Evolutionary conservation across 1,284 basidiomycete genomes (phyloP), one percentile per base, ranked within the genome.

Genomic region (Moesziomyces aphidis): DNA sequence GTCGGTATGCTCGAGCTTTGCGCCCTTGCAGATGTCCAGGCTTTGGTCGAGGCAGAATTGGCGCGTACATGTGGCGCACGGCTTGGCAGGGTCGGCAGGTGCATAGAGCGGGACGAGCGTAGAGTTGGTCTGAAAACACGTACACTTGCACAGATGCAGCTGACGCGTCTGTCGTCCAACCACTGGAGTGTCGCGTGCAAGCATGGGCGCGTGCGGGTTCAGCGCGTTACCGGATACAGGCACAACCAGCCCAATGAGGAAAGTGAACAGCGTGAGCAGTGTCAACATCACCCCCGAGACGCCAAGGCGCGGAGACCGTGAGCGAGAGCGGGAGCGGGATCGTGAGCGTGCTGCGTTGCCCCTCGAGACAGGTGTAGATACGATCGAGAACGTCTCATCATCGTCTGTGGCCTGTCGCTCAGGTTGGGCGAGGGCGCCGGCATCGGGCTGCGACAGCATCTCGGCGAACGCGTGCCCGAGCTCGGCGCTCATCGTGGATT

Each of bases 111-210:
- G 83, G 0, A 85, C 76, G 26, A 85, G 70, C 2, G 84, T 84
- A 7, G 81, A 81, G 54, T 85, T 85, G 50, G 81, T 83, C 31
- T 70, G 65, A 70, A 84, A 85, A 53, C 84, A 85, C 22, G 82
- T 85, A 70, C 83, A 85, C 47, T 83, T 83, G 80, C 83, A 85
- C 22, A 84, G 70, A 56, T 82, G 76, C 21, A 78, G 63, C 26
- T 53, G 55, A 2, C 43, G 44, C 43, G 50, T 66, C 17, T 49
- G 48, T 5, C 57, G 31, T 34, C 10, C 31, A 10, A 34, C 31
- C 31, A 13, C 34, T 34, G 5, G 26, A 7, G 24, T n/a, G 22
- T 47, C 24, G 46, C n/a, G 42, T 13, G 11, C 44, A 11, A 48
- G 34, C 6, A 28, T 6, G 24, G 24, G 24, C 24, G 13, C 51